Percentiles rank a stretch among this genome's conserved stretches.
Evolutionary conservation across 192 early-diverging fungal species (phyloP).

Genomic region (Coemansia sp.): DNA sequence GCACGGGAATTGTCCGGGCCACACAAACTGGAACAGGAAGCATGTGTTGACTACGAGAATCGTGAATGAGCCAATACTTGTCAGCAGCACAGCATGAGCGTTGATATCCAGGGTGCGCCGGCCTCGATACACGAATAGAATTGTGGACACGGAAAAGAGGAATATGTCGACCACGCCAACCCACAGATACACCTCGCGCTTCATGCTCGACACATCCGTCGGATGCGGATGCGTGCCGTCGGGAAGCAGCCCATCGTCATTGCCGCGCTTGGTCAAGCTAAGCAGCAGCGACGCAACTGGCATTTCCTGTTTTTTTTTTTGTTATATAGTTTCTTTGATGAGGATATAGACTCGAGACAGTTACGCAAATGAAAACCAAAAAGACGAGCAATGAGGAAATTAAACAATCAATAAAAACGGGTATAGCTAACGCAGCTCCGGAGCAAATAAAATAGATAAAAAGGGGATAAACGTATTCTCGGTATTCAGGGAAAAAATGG

Average conservation of each 20-base stretch:
- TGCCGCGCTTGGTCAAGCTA: constrained; percentile 5
- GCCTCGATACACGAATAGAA: constrained; percentile 50
- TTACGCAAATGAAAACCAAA: neutral
- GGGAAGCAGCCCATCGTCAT: constrained; percentile 13
- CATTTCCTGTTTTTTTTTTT: too few species aligned
- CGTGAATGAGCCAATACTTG: constrained; percentile 47
- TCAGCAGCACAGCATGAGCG: constrained; percentile 47
- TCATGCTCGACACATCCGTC: constrained; percentile 8
- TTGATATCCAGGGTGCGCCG: constrained; percentile 45
- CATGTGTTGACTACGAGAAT: constrained; percentile 51
- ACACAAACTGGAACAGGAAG: constrained; percentile 54
- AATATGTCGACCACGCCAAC: constrained; percentile 48
- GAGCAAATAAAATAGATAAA: neutral
- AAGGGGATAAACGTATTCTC: neutral
- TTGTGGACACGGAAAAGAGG: constrained; percentile 34
- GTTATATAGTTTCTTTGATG: too few species aligned
- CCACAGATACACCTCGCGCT: constrained; percentile 44
- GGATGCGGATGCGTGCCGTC: constrained; percentile 40
- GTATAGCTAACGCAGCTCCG: neutral
- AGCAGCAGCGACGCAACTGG: constrained; percentile 3
- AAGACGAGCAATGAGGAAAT: neutral
- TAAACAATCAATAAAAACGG: constrained; percentile 4
- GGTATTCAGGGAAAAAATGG: neutral
- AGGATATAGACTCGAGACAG: too few species aligned
- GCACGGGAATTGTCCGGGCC: constrained; percentile 52